Conservation (phyloP, 2,329 filamentous ascomycete genomes). For the Colletotrichum orbiculare region DNA sequence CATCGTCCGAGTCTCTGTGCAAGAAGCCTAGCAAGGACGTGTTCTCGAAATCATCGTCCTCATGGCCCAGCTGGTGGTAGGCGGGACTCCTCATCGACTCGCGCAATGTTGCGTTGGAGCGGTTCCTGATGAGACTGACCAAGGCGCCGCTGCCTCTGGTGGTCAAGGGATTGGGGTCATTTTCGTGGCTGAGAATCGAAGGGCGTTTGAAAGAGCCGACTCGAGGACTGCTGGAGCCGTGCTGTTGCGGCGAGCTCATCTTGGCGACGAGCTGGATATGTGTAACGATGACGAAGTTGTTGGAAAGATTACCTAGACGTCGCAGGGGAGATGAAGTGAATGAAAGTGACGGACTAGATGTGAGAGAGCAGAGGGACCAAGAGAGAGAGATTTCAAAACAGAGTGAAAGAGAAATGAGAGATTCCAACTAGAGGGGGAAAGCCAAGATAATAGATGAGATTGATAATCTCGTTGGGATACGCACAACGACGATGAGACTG, state of each 20-base stretch:
- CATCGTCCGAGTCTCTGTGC: constrained; percentile 47
- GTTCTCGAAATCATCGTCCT: constrained; percentile 41
- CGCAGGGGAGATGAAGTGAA: background rate
- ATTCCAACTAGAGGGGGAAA: constrained; percentile 26
- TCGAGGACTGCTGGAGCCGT: constrained; percentile 29
- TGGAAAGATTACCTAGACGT: no score
- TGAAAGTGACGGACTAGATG: background rate
- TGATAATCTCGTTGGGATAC: constrained; percentile 28
- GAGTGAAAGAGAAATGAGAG: constrained; percentile 10
- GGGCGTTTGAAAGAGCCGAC: constrained; percentile 39
- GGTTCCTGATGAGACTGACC: constrained; percentile 57
- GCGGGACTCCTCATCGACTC: constrained; percentile 35
- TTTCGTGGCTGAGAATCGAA: constrained; percentile 47
- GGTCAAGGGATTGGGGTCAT: constrained; percentile 67
- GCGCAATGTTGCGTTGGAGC: constrained; percentile 46
- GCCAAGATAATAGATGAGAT: constrained; percentile 35
- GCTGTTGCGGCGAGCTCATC: constrained; percentile 34
- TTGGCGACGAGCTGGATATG: background rate
- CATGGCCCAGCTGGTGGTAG: constrained; percentile 38
- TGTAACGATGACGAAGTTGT: background rate
- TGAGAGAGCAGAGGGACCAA: background rate
- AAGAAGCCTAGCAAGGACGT: constrained; percentile 31
- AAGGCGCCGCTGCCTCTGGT: constrained; percentile 47
- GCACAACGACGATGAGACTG: constrained; percentile 18
- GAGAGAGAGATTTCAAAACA: constrained; percentile 3